Conservation (phyloP, 164 flowering plant species). For the Cinnamomum micranthum region DNA sequence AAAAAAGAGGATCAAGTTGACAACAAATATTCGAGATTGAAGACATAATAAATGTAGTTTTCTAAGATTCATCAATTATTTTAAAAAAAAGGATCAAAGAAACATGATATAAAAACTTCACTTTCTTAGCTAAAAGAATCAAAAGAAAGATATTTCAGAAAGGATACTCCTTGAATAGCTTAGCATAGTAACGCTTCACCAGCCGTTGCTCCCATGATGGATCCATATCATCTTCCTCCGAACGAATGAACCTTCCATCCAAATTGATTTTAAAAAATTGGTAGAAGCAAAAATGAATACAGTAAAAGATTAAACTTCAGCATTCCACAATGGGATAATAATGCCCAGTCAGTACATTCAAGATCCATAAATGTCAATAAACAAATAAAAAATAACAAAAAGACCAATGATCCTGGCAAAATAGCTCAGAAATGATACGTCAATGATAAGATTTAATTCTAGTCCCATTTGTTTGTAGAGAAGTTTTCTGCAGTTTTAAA, state of each 20-base stretch:
- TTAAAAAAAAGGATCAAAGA: too few relatives aligned
- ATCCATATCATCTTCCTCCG: slow-evolving; percentile 88
- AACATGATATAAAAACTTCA: too few relatives aligned
- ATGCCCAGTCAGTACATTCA: not conserved
- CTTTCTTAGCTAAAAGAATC: too few relatives aligned
- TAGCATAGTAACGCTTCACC: slow-evolving; percentile 92
- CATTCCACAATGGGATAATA: not conserved
- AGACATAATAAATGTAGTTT: too few relatives aligned
- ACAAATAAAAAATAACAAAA: not conserved
- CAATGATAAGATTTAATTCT: not conserved
- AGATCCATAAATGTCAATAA: not conserved
- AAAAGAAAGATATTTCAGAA: slow-evolving; percentile 6
- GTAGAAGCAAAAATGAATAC: not conserved
- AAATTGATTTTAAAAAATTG: not conserved
- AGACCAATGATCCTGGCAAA: not conserved
- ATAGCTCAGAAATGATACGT: not conserved
- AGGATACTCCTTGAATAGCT: slow-evolving; percentile 99
- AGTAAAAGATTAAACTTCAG: not conserved
- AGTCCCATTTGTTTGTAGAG: too few relatives aligned
- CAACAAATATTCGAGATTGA: too few relatives aligned
- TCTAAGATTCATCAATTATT: too few relatives aligned
- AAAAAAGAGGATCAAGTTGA: too few relatives aligned
- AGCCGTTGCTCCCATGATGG: slow-evolving; percentile 94
- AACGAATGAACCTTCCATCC: slow-evolving; percentile 68
- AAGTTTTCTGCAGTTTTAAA: too few relatives aligned